Evolutionary conservation across 1,139 yeast species (phyloP), one percentile per base, ranked within the genome.

Genomic region (Yamadazyma sp.): DNA sequence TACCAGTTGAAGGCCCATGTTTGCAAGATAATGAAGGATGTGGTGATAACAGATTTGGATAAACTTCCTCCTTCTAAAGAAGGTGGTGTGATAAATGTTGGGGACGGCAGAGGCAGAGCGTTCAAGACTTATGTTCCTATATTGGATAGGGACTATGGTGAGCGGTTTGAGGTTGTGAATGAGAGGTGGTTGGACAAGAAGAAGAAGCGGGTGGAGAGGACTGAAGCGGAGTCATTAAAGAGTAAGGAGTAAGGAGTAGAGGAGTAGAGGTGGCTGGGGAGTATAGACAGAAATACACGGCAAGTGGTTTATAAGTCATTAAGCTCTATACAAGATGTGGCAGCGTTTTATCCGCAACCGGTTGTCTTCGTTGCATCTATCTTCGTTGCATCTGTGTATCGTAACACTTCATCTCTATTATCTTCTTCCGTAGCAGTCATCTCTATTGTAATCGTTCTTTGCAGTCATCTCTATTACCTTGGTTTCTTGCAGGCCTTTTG

Each of bases 51-150:
- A 6, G 62, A 60, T 31, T 45, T 50, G 6, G 48, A 48, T 15
- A 48, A 51, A 38, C 42, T 52, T n/a, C 39, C 34, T 9, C 37
- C 48, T 8, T 38, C 42, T 1, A 47, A 48, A 10, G 61, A 57
- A 1, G 54, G 61, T 11, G 71, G 73, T 1, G 56, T 62, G 28
- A 63, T 80, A 21, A 82, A 82, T 52, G 52, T 76, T 1, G 95
- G 96, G 17, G 86, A 84, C 55, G 96, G 96, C 0, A 61, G 64
- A 26, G 90, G 90, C 0, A 72, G 80, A 40, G 67, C 76, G 17
- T 70, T 70, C 37, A 65, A 71, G 15, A 68, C 63, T 21, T 87
- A 89, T 54, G 71, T 74, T 7, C 84, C 86, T 5, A 59, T 89
- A 25, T 50, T 56, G 16, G 59, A 78, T 24, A 72, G 96, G 39